Evolutionary conservation across 208 protist genomes (phyloP), one percentile per base, ranked within the genome.

Genomic region (Leishmania martiniquensis): DNA sequence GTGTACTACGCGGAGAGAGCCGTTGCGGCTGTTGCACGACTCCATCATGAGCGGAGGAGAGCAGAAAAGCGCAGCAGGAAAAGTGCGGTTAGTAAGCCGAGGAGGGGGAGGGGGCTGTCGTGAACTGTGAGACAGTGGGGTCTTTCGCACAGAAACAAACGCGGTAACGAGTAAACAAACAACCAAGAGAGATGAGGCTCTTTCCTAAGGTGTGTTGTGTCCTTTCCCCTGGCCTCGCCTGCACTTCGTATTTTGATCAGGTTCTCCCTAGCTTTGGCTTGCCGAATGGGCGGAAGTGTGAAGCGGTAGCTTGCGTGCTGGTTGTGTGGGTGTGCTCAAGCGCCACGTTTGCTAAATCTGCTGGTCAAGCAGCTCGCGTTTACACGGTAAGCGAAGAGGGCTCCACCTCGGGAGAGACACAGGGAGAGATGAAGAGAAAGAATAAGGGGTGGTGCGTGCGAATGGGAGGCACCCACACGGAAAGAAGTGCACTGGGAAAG

Each of bases 1-100:
- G 80, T 91, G 72, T 29, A 98, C 85, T 25, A 98, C 87, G 45
- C 92, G 92, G 57, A 98, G 89, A 10, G 86, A 85, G 49, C 94
- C 91, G 70, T 95, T 86, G 74, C 85, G 91, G 44, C 78, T 82
- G 49, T 29, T 84, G 69, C 72, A 67, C 39, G 71, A 47, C 68
- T 83, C 81, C 70, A 85, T 78, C 12, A 44, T 72, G 59, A n/a
- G 37, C 17, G 32, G 12, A 4, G 45, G 47, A 37, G 45, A 22
- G 29, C 44, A 22, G 37, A 25, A 34, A 51, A 45, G 37, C 65
- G 49, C 15, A 1, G 22, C 13, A 49, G 32, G 39, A 49, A 29
- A 49, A 49, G 49, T 49, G 15, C 7, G 6, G 10, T 47, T 20
- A 7, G 29, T 6, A 17, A 69, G 62, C 17, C n/a, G 1, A 44